Base-by-base conservation (phyloP, 257 asterid species). In the Solanum clarkiae region DNA sequence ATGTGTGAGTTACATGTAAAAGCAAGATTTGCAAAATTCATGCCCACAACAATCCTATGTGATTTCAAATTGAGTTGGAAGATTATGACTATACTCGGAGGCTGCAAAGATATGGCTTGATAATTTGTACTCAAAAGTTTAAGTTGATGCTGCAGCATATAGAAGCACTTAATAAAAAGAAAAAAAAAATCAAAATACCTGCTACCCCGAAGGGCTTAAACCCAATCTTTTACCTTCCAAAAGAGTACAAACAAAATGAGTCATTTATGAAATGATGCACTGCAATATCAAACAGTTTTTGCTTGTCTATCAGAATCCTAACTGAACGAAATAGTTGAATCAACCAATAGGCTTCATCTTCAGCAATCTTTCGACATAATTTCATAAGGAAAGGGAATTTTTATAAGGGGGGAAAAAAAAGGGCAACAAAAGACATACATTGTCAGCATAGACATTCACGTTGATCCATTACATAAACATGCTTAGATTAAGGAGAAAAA, bases 1-100 rank as follows among this genome's bases (percentile, higher is more conserved):
- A 55, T 56, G 87, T 84, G 72, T 69, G 83, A 84, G 60, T 66
- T 84, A 80, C 85, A 62, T 29, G 80, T 68, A 84, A n/a, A 54
- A 68, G 54, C 62, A 84, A 68, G 63, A 69, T 18, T 69, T 77
- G 63, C 44, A 77, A 77, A n/a, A 49, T 49, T 22, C n/a, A 24
- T 74, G 60, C 55, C 60, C 42, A 47, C 81, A 47, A 75, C 55
- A 75, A 75, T 75, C 42, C 59, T 22, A 49, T 8, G 49, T 75
- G 60, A 49, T 8, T 44, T 70, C 54, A 42, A 40, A 18, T 44
- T 72, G 80, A 72, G 82, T 77, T 26, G 26, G 47, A 15, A 51
- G 26, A 51, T 49, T 53, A 24, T 51, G 82, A 51, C 63, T 62
- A 26, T 26, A 10, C 17, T 11, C 63, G 53, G 47, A 51, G 82